These are phyloP conservation scores for Fusarium devonianum DNA, from an alignment of 2,329 filamentous ascomycete species.

Conservation along the genomic window DNA sequence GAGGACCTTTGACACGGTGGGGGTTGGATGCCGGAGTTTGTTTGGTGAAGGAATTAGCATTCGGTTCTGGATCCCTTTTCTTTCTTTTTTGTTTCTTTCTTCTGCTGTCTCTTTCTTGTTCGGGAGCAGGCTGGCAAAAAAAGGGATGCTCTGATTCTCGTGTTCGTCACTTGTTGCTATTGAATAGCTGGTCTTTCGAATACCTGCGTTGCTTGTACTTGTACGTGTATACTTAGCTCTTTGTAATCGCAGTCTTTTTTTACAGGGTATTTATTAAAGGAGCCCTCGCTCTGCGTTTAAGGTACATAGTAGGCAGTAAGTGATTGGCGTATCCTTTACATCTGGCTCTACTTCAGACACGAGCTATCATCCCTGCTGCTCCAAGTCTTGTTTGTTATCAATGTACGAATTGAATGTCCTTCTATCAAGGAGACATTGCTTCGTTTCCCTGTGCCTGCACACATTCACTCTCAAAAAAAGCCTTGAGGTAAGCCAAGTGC, in stretches of 20 bases:
- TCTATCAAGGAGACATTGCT: too few relatives aligned
- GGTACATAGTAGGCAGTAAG: neutral
- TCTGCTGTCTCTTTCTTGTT: conserved; percentile 12
- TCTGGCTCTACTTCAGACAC: too few relatives aligned
- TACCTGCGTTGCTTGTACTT: conserved; percentile 8
- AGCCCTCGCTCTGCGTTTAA: neutral
- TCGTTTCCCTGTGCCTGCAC: too few relatives aligned
- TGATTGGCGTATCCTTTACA: too few relatives aligned
- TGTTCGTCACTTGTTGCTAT: conserved; percentile 25
- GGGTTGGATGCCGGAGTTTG: conserved; percentile 38
- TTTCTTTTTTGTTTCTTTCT: neutral
- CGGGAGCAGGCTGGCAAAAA: conserved; percentile 16
- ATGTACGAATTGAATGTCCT: too few relatives aligned
- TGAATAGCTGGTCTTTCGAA: conserved; percentile 24
- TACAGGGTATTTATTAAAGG: neutral
- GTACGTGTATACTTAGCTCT: conserved; percentile 28
- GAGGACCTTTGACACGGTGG: conserved; percentile 7
- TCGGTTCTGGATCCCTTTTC: neutral
- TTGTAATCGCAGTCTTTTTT: conserved; percentile 31
- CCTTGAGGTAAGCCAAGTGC: too few relatives aligned
- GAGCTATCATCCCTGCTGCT: too few relatives aligned
- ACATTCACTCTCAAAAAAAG: too few relatives aligned
- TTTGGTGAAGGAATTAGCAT: conserved; percentile 7
- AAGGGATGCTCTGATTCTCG: conserved; percentile 18
- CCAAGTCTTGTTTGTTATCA: too few relatives aligned